Base-by-base conservation (phyloP, 371 early-diverging fungal species). In the Mortierella sp. region DNA sequence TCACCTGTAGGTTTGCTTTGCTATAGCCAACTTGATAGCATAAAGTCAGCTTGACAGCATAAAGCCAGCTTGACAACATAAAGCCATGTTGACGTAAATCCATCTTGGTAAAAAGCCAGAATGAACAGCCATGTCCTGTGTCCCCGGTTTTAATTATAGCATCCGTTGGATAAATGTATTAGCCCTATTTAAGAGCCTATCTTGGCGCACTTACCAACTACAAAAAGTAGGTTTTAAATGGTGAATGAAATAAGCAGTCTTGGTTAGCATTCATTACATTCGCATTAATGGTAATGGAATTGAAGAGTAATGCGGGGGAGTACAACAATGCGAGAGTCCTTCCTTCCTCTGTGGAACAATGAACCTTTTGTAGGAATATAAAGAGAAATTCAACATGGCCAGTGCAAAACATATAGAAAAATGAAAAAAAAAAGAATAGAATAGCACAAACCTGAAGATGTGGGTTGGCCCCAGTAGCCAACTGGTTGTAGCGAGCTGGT, bases 381-480 rank as follows among this genome's bases (percentile, higher is more conserved):
- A 20, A 59, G 32, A 37, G 37, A 18, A 20, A 26, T 47, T 18
- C 20, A 45, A 5, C 24, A 55, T 55, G 57, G 28, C 57, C 35
- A 32, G 52, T 62, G 40, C 37, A 6, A 47, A 28, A 32, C 49
- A 16, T 45, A 12, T 6, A 16, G 14, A 16, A 45, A 18, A 20
- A 47, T 1, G 5, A 6, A 40, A 52, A 35, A 11, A 39, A 32
- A 20, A 1, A 39, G 2, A 18, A 16, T 47, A 22, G 22, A 24
- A 6, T 18, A 4, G 30, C 30, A 30, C 49, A 43, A 37, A 77
- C 77, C 77, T 77, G 77, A 77, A 3, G 77, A 61, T 35, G 77
- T 77, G 14, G 77, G 77, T 20, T 63, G 61, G 37, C 77, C 77
- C 77, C 77, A 77, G 60, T 71, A 77, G 43, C 77, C 77, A 32